Base-by-base conservation (phyloP, 129 eudicot genomes). In the sunflower (Helianthus annuus) region DNA sequence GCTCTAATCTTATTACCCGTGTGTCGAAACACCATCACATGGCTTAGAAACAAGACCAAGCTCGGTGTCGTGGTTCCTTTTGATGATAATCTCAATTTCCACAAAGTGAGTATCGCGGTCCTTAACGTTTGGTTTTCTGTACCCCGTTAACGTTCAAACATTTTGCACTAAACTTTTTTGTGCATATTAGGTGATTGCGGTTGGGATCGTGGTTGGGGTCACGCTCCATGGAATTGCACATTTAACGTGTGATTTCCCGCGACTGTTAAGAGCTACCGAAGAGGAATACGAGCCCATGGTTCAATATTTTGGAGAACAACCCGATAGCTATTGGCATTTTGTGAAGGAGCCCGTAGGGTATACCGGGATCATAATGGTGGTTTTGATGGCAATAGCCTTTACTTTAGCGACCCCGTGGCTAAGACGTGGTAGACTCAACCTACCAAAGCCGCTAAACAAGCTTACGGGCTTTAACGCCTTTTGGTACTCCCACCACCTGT, bases 21-120 rank as follows among this genome's bases (percentile, higher is more conserved):
- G 48, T 63, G 68, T 16, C 48, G 68, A 39, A 63, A 63, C 68
- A 63, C 68, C 48, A 63, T 63, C 29, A 63, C 68, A 2, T 63
- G 68, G 68, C 68, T 63, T 16, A 63, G 68, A 46, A 36, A 38
- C 68, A 63, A 60, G 66, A 60, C 68, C 68, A 63, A 63, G 48
- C 48, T 63, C 4, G 66, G 66, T 6, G 68, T 39, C 32, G 29
- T 63, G 27, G 48, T 63, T 8, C 68, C 68, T 10, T 63, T 63
- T 4, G 49, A 63, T n/a, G 68, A 63, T 36, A 36, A 61, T 8
- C 45, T 61, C 66, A 61, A 61, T n/a, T 61, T 61, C 46, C 66
- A 61, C 46, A 63, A 63, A 16, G 68, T 63, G 36, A 24, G 38
- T 22, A 24, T 22, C 38, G 6, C 3, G 6, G n/a, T 24, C 15